Evolutionary conservation across 768 basidiomycete species (phyloP).

Genomic region (Phallus indusiatus): DNA sequence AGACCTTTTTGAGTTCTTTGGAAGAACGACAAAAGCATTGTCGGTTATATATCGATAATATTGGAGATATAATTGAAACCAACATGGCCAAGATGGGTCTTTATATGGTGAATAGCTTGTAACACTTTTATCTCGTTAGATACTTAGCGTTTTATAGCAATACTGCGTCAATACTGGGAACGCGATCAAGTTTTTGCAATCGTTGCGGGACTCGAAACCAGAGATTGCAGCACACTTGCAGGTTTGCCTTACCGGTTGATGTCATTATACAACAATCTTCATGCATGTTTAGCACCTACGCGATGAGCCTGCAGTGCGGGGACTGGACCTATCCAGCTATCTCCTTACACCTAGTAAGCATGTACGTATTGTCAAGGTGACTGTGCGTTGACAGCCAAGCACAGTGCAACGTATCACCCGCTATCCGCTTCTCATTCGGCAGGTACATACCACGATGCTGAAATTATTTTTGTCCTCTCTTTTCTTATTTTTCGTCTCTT

Average conservation of each 20-base stretch:
- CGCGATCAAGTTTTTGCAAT: slow-evolving; percentile 69
- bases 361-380: not conserved
- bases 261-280: not conserved
- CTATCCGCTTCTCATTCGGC: slow-evolving; percentile 84
- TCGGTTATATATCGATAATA: slow-evolving; percentile 80
- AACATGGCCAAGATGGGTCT: slow-evolving; percentile 71
- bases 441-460: slow-evolving; percentile 34
- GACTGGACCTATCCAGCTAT: slow-evolving; percentile 84
- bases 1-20: slow-evolving; percentile 79
- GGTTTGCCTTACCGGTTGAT: slow-evolving; percentile 28
- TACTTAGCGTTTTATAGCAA: slow-evolving; percentile 32
- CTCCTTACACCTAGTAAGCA: slow-evolving; percentile 79
- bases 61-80: slow-evolving; percentile 73
- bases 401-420: slow-evolving; percentile 92
- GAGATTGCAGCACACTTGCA: slow-evolving; percentile 58
- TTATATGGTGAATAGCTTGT: slow-evolving; percentile 53
- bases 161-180: slow-evolving; percentile 86
- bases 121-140: not conserved
- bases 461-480: not conserved
- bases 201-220: slow-evolving; percentile 56
- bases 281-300: slow-evolving; percentile 46
- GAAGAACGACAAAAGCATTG: slow-evolving; percentile 90
- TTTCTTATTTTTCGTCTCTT: not conserved
- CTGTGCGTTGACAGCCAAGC: not conserved
- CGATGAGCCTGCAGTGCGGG: slow-evolving; percentile 68